Conservation (phyloP, 345 rosid species). For the Salix viminalis region DNA sequence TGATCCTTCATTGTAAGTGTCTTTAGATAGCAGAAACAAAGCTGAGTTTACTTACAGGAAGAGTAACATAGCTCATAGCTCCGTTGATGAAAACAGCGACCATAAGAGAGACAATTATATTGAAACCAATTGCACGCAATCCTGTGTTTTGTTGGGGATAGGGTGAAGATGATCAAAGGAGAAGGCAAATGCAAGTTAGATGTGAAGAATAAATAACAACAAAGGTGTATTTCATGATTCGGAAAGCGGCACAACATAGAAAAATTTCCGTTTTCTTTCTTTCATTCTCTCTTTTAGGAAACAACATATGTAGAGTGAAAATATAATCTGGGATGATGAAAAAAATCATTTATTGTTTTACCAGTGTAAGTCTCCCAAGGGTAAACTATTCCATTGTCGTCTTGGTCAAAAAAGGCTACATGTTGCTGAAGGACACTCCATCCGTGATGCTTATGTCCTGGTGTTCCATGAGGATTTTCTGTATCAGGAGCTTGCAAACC, state of each 20-base stretch:
- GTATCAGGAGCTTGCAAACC: conserved; percentile 68
- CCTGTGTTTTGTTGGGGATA: conserved; percentile 30
- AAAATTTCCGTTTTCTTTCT: background rate
- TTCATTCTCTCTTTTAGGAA: background rate
- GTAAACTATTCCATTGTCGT: conserved; percentile 75
- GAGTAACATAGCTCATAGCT: conserved; percentile 56
- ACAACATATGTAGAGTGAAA: background rate
- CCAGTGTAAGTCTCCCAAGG: conserved; percentile 97
- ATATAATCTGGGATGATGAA: background rate
- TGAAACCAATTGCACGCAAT: conserved; percentile 59
- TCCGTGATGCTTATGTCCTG: conserved; percentile 43
- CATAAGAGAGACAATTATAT: conserved; percentile 44
- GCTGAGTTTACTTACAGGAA: conserved; percentile 41
- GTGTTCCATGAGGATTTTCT: conserved; percentile 62
- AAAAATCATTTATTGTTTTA: conserved; percentile 10
- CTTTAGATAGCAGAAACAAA: background rate
- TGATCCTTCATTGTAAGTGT: background rate
- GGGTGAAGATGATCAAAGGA: background rate
- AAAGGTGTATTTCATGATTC: background rate
- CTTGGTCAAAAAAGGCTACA: conserved; percentile 75
- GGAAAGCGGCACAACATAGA: background rate
- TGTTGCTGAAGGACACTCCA: conserved; percentile 84
- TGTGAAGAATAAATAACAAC: background rate
- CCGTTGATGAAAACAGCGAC: conserved; percentile 42
- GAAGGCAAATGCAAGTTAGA: background rate